Evolutionary conservation across 1,139 yeast species (phyloP).

Genomic region (Candida buenavistaensis): DNA sequence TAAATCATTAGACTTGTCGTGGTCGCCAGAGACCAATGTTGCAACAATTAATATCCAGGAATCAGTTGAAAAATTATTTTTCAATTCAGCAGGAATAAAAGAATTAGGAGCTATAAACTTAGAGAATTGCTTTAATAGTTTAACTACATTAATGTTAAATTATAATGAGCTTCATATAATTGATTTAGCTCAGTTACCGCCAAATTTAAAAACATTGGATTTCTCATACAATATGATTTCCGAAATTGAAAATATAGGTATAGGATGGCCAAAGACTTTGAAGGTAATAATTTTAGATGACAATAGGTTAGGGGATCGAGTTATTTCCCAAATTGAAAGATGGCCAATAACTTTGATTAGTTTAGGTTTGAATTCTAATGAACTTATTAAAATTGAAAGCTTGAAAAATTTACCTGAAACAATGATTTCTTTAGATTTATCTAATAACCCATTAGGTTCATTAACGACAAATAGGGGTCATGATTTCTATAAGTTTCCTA

Average conservation of each 20-base stretch:
- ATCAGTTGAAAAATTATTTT: constrained; percentile 25
- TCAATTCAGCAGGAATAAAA: constrained; percentile 30
- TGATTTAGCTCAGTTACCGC: constrained; percentile 26
- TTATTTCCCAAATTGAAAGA: constrained; percentile 15
- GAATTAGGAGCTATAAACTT: constrained; percentile 17
- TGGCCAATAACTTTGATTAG: constrained; percentile 28
- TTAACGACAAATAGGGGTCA: constrained; percentile 8
- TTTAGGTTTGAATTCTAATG: constrained; percentile 27
- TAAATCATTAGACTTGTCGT: constrained; percentile 34
- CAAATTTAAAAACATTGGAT: constrained; percentile 29
- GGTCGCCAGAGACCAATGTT: constrained; percentile 24
- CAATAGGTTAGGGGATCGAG: constrained; percentile 22
- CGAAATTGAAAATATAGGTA: constrained; percentile 7
- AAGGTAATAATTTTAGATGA: constrained; percentile 25
- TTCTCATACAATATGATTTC: constrained; percentile 24
- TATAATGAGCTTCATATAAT: constrained; percentile 26
- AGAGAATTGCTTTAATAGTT: constrained; percentile 16
- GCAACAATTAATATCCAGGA: constrained; percentile 20
- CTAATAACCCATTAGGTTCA: constrained; percentile 13
- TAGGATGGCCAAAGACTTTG: constrained; percentile 29
- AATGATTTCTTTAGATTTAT: constrained; percentile 23
- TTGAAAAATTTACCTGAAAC: constrained; percentile 23
- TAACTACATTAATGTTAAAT: constrained; percentile 36
- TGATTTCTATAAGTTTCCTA: constrained; percentile 23
- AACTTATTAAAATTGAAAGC: constrained; percentile 19